A percentile compares a stretch with the other conserved stretches of the same genome.
These are phyloP conservation scores for Sophora flavescens DNA, from an alignment of 306 rosid genomes.

Conservation along the genomic window DNA sequence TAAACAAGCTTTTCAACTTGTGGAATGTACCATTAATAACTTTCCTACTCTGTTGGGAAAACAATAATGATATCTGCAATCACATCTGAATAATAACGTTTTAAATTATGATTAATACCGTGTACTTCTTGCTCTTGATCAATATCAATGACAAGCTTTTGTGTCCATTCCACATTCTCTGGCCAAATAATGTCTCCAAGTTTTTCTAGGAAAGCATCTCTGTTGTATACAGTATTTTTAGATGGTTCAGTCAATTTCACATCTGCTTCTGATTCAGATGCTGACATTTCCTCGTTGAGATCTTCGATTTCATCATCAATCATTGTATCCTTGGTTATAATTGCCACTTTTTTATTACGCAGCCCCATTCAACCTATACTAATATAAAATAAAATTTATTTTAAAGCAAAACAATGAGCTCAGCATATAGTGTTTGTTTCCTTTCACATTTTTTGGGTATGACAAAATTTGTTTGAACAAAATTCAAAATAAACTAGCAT, in stretches of 20 bases:
- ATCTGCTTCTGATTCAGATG: conserved; percentile 50
- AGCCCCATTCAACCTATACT: conserved; percentile 63
- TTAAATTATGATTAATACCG: no score
- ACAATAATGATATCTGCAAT: no score
- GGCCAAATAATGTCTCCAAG: conserved; percentile 92
- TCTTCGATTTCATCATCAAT: conserved; percentile 43
- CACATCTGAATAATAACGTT: no score
- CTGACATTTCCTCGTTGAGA: conserved; percentile 10
- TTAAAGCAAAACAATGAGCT: not conserved
- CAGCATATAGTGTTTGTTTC: not conserved
- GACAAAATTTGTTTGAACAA: not conserved
- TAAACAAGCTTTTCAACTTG: no score
- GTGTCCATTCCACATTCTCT: conserved; percentile 74
- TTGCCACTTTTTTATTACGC: not conserved
- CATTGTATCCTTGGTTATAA: conserved; percentile 41
- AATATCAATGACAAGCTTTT: conserved; percentile 73
- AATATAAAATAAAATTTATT: not conserved
- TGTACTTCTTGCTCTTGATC: conserved; percentile 82
- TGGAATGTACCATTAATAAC: no score
- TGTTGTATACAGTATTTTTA: conserved; percentile 68
- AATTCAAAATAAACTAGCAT: not conserved
- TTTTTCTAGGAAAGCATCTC: conserved; percentile 78
- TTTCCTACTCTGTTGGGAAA: no score
- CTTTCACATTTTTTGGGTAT: not conserved
- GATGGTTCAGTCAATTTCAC: conserved; percentile 70